These are phyloP conservation scores for Blastomyces percursus DNA, from an alignment of 2,329 filamentous ascomycete genomes.

Conservation along the genomic window DNA sequence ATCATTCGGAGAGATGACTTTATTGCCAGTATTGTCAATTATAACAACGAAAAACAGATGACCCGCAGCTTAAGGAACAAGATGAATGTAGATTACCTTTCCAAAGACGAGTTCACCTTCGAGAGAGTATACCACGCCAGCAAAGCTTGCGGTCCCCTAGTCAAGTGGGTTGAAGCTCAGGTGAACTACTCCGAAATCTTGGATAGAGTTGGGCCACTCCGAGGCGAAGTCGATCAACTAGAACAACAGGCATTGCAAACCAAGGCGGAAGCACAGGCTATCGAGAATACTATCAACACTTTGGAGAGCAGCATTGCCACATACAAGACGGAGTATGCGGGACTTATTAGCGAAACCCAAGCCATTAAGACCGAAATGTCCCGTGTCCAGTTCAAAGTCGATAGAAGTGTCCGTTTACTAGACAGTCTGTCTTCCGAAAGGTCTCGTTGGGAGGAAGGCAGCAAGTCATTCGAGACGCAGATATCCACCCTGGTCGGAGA, in stretches of 20 bases:
- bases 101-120: slow-evolving; percentile 89
- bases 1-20: slow-evolving; percentile 91
- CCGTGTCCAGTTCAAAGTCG: slow-evolving; percentile 93
- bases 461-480: slow-evolving; percentile 95
- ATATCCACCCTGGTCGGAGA: slow-evolving; percentile 95
- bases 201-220: slow-evolving; percentile 81
- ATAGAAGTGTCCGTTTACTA: slow-evolving; percentile 84
- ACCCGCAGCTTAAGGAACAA: slow-evolving; percentile 67
- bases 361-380: slow-evolving; percentile 97
- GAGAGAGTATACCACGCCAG: slow-evolving; percentile 93
- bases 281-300: slow-evolving; percentile 72
- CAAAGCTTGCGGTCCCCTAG: slow-evolving; percentile 90
- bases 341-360: slow-evolving; percentile 91
- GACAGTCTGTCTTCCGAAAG: slow-evolving; percentile 93
- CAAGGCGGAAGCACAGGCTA: slow-evolving; percentile 83
- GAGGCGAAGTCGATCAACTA: slow-evolving; percentile 76
- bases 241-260: slow-evolving; percentile 85
- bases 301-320: slow-evolving; percentile 85
- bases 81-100: slow-evolving; percentile 88
- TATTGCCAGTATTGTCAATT: slow-evolving; percentile 94
- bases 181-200: slow-evolving; percentile 97
- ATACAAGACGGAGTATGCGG: slow-evolving; percentile 93
- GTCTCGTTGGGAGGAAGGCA: slow-evolving; percentile 88
- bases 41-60: slow-evolving; percentile 93
- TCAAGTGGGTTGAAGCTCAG: slow-evolving; percentile 94